Evolutionary conservation across 1,139 yeast species (phyloP).

Genomic region (Blastobotrys illinoisensis): DNA sequence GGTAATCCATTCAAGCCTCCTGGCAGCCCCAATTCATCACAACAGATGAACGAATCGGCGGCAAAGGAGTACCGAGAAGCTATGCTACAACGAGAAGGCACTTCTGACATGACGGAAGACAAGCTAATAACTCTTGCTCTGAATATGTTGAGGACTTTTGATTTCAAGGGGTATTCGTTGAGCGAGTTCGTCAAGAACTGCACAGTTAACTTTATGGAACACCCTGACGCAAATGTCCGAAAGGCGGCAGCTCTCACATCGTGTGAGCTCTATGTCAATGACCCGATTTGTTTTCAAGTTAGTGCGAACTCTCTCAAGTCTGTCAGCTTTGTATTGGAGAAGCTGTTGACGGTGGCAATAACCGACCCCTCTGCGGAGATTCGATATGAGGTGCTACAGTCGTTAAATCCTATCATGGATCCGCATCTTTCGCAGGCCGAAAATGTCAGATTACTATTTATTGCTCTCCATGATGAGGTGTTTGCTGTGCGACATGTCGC

Average conservation of each 20-base stretch:
- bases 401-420: conserved; percentile 73
- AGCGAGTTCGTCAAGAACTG: conserved; percentile 86
- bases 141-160: conserved; percentile 67
- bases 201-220: conserved; percentile 74
- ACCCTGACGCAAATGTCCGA: conserved; percentile 71
- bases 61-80: conserved; percentile 76
- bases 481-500: conserved; percentile 82
- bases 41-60: conserved; percentile 52
- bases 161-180: conserved; percentile 68
- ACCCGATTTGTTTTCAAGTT: conserved; percentile 79
- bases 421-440: conserved; percentile 93
- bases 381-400: conserved; percentile 67
- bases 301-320: conserved; percentile 80
- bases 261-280: conserved; percentile 69
- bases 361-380: conserved; percentile 87
- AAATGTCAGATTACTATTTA: conserved; percentile 75
- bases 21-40: conserved; percentile 70
- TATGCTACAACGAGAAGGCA: conserved; percentile 60
- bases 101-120: conserved; percentile 40
- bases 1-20: conserved; percentile 83
- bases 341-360: conserved; percentile 75
- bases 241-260: conserved; percentile 83
- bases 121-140: conserved; percentile 61
- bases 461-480: conserved; percentile 87
- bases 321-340: conserved; percentile 78